Conservation (phyloP, 139 green algal genomes). For the Volvox reticuliferus region DNA sequence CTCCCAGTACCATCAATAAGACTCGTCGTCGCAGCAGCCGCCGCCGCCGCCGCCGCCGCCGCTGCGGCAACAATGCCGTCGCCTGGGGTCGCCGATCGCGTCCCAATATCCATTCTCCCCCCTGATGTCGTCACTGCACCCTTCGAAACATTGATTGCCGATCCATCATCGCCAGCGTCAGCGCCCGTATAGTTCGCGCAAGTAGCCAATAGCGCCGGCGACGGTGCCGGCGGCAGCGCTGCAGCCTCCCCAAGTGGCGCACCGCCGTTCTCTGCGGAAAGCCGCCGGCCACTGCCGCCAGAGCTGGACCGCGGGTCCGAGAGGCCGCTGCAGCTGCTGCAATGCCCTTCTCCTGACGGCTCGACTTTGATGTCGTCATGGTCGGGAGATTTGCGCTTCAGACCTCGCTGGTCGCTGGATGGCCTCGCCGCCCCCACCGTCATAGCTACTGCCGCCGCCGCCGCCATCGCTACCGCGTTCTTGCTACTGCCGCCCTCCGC, state of each 20-base stretch:
- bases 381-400: neutral
- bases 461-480: neutral
- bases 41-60: neutral
- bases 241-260: too few relatives aligned
- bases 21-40: neutral
- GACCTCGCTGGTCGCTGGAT: neutral
- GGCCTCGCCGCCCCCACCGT: neutral
- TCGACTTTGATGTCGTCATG: neutral
- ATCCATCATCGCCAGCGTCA: too few relatives aligned
- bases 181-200: too few relatives aligned
- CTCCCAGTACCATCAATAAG: neutral
- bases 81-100: too few relatives aligned
- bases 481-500: neutral
- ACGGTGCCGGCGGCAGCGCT: too few relatives aligned
- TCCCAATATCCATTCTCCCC: too few relatives aligned
- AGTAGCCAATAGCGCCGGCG: too few relatives aligned
- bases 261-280: too few relatives aligned
- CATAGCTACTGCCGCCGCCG: neutral
- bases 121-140: too few relatives aligned
- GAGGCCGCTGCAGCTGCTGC: too few relatives aligned
- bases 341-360: too few relatives aligned
- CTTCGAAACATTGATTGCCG: too few relatives aligned
- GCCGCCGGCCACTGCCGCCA: neutral
- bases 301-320: neutral
- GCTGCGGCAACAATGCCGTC: neutral